These are phyloP conservation scores for Gonapodya sp. DNA, from an alignment of 192 early-diverging fungal genomes.

Conservation along the genomic window DNA sequence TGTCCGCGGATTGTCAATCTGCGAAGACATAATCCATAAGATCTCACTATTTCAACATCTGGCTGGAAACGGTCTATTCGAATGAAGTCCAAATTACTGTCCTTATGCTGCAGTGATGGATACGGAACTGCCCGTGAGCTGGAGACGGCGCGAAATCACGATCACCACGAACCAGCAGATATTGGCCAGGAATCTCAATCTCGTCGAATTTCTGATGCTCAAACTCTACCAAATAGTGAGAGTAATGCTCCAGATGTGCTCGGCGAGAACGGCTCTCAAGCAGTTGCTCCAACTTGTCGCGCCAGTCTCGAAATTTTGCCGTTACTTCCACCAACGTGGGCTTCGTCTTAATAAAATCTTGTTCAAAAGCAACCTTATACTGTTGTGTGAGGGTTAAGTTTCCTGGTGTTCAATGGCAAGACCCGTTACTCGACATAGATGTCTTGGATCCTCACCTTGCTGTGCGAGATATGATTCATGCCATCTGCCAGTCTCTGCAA, in stretches of 20 bases:
- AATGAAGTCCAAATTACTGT: conserved; percentile 84
- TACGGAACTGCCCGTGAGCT: background rate
- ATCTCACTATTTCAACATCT: conserved; percentile 74
- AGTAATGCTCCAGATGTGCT: conserved; percentile 78
- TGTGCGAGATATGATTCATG: background rate
- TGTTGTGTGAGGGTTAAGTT: background rate
- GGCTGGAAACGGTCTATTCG: conserved; percentile 92
- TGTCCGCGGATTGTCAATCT: conserved; percentile 80
- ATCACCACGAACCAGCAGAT: conserved; percentile 54
- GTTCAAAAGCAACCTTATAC: conserved; percentile 65
- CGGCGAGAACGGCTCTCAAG: conserved; percentile 71
- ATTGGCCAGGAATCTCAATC: conserved; percentile 98
- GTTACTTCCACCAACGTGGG: conserved; percentile 78
- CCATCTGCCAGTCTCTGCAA: conserved; percentile 7
- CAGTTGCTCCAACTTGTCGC: conserved; percentile 81
- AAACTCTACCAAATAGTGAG: conserved; percentile 92
- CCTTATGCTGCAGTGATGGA: conserved; percentile 24
- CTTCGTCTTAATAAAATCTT: conserved; percentile 84
- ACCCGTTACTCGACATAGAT: background rate
- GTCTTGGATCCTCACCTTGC: conserved; percentile 4
- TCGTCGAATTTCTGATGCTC: conserved; percentile 98
- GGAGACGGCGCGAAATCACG: background rate
- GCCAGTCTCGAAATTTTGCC: conserved; percentile 80
- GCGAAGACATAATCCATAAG: conserved; percentile 62
- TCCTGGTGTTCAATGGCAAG: background rate